Evolutionary conservation across 768 basidiomycete species (phyloP).

Genomic region (Rhodotorula taiwanensis): DNA sequence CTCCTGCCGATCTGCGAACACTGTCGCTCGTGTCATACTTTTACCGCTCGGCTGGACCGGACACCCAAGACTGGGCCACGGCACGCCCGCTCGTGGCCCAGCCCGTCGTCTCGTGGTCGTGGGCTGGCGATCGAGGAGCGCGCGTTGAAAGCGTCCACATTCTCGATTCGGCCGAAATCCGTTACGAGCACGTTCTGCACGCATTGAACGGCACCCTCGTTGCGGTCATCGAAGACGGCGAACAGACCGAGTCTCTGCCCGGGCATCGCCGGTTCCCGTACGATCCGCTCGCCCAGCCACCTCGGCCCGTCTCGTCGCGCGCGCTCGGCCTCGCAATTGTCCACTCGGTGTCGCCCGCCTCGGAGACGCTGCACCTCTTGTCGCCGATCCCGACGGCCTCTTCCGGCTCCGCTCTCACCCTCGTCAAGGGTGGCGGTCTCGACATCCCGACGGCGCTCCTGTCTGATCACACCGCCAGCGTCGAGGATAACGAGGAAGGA

Average conservation of each 20-base stretch:
- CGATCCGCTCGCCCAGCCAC: constrained; percentile 45
- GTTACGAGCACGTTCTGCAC: constrained; percentile 58
- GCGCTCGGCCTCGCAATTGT: constrained; percentile 74
- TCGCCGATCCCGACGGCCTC: constrained; percentile 61
- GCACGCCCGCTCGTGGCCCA: constrained; percentile 60
- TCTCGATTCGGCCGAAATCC: constrained; percentile 61
- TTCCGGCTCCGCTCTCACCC: constrained; percentile 41
- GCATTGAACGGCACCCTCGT: constrained; percentile 75
- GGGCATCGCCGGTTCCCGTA: constrained; percentile 1
- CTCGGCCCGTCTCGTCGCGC: constrained; percentile 56
- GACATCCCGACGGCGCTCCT: constrained; percentile 82
- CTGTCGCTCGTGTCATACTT: constrained; percentile 33
- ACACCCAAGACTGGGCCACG: constrained; percentile 56
- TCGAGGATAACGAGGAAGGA: constrained; percentile 47
- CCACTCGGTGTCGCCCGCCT: constrained; percentile 48
- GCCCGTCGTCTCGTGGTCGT: constrained; percentile 55
- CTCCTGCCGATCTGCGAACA: constrained; percentile 28
- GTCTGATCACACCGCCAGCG: constrained; percentile 57
- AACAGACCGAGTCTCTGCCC: not conserved
- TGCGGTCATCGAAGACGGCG: constrained; percentile 31
- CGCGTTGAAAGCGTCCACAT: constrained; percentile 56
- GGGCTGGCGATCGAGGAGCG: constrained; percentile 49
- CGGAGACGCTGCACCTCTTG: constrained; percentile 58
- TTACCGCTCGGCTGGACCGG: not conserved
- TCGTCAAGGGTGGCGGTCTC: constrained; percentile 82